Conservation (phyloP, 495 filamentous ascomycete genomes). For the Penicillium maclennaniae region DNA sequence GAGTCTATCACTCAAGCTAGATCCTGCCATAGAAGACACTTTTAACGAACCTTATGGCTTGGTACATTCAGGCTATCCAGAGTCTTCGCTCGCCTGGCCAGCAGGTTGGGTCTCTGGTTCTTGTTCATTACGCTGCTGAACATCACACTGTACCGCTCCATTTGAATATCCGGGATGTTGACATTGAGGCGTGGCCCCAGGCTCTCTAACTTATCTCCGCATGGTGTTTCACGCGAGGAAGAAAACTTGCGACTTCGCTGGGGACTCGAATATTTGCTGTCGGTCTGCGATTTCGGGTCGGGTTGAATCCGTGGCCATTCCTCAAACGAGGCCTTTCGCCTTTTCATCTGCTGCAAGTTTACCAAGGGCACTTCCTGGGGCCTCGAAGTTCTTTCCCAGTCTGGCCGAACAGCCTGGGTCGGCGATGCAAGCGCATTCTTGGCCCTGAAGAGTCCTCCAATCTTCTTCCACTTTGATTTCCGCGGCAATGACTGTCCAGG, state of each 20-base stretch:
- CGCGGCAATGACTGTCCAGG: conserved; percentile 20
- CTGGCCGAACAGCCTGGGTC: background rate
- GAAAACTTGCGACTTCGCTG: conserved; percentile 17
- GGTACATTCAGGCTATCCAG: conserved; percentile 57
- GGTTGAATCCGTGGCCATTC: conserved; percentile 31
- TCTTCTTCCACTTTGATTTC: conserved; percentile 55
- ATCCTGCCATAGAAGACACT: too few species aligned
- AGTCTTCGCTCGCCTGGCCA: conserved; percentile 66
- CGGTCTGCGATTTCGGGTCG: conserved; percentile 5
- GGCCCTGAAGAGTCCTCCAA: conserved; percentile 49
- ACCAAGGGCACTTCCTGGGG: background rate
- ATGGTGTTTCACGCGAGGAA: conserved; percentile 12
- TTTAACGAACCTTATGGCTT: conserved; percentile 31
- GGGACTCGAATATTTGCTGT: background rate
- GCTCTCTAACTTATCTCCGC: conserved; percentile 6
- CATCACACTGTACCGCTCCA: conserved; percentile 95
- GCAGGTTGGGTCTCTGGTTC: conserved; percentile 41
- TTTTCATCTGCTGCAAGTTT: background rate
- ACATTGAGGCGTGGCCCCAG: conserved; percentile 55
- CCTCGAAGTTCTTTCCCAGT: background rate
- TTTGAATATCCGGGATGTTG: conserved; percentile 71
- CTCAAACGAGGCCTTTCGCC: conserved; percentile 17
- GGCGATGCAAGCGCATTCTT: conserved; percentile 35
- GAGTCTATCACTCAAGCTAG: background rate
- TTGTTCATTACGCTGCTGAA: conserved; percentile 70